Percentiles rank a stretch among this genome's conserved stretches.
Evolutionary conservation across 768 basidiomycete genomes (phyloP).

Genomic region (Cubamyces sp.): DNA sequence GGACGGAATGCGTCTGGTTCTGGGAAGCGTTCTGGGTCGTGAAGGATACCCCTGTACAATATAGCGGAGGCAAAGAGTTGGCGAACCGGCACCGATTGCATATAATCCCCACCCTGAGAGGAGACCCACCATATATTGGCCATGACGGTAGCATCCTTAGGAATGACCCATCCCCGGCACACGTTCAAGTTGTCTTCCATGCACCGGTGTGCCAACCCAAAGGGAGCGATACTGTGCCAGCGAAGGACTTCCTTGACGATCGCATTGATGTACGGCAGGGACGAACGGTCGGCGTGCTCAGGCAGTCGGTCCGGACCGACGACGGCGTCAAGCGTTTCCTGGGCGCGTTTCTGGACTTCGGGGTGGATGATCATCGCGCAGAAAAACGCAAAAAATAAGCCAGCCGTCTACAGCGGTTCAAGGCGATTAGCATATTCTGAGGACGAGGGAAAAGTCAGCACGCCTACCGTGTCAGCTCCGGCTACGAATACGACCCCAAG

Average conservation of each 20-base stretch:
- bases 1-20: conserved; percentile 54
- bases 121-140: conserved; percentile 22
- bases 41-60: conserved; percentile 54
- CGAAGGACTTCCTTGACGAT: conserved; percentile 24
- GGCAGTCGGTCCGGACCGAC: conserved; percentile 23
- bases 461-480: not conserved
- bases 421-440: not conserved
- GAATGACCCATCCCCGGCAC: conserved; percentile 44
- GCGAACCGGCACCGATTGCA: too few relatives aligned
- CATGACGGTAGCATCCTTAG: conserved; percentile 32
- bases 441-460: not conserved
- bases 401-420: not conserved
- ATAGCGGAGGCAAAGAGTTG: too few relatives aligned
- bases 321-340: conserved; percentile 21
- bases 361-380: conserved; percentile 16
- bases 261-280: conserved; percentile 21
- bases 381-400: conserved; percentile 9
- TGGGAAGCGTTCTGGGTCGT: conserved; percentile 49
- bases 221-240: conserved; percentile 20
- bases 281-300: conserved; percentile 17
- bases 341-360: conserved; percentile 12
- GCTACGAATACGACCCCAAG: conserved; percentile 4
- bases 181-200: conserved; percentile 45
- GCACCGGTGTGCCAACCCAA: conserved; percentile 35
- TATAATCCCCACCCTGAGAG: too few relatives aligned